These are phyloP conservation scores for Microbotryum violaceum DNA, from an alignment of 1,284 basidiomycete species.

Conservation along the genomic window DNA sequence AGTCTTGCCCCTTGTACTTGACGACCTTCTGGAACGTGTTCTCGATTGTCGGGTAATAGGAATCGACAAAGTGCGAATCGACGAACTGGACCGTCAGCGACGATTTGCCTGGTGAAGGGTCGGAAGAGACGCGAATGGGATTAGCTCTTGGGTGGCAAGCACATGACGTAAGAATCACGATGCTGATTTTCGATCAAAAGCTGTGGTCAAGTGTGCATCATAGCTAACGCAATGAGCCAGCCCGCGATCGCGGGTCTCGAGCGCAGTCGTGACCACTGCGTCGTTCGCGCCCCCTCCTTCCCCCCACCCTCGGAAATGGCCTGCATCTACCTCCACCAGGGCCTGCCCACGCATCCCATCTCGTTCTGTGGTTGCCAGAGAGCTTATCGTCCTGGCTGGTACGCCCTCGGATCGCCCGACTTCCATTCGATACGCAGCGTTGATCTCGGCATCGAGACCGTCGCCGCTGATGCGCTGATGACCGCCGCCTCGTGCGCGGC, in stretches of 20 bases:
- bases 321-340: too few relatives aligned
- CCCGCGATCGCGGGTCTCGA: neutral
- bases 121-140: neutral
- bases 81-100: constrained; percentile 68
- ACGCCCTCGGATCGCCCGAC: too few relatives aligned
- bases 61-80: constrained; percentile 56
- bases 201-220: neutral
- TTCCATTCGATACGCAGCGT: too few relatives aligned
- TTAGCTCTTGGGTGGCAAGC: neutral
- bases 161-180: neutral
- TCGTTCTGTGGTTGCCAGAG: too few relatives aligned
- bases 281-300: too few relatives aligned
- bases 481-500: neutral
- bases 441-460: too few relatives aligned
- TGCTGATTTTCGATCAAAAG: neutral
- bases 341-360: too few relatives aligned
- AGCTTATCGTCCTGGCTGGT: too few relatives aligned
- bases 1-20: constrained; percentile 73
- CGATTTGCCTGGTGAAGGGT: constrained; percentile 56
- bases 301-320: too few relatives aligned
- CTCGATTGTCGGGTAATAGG: constrained; percentile 94
- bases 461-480: too few relatives aligned
- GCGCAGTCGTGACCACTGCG: too few relatives aligned
- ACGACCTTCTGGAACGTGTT: constrained; percentile 73
- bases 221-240: neutral